These are phyloP conservation scores for Uronychia binucleata DNA, from an alignment of 73 alveolate genomes.

Conservation along the genomic window DNA sequence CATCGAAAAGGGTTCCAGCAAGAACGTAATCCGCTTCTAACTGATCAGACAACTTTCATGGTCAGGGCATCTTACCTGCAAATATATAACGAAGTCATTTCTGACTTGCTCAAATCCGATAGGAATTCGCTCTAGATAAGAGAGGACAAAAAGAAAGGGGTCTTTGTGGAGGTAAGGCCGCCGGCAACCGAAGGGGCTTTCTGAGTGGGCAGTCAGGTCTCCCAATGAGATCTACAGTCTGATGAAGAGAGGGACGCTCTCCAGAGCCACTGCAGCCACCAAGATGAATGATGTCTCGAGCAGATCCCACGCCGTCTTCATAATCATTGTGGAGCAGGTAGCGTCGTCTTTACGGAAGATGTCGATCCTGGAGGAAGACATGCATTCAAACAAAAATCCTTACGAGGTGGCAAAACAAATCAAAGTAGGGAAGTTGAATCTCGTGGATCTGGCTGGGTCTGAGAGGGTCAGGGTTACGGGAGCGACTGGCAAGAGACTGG, in stretches of 20 bases:
- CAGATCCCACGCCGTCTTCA: slow-evolving; percentile 98
- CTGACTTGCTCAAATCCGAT: slow-evolving; percentile 96
- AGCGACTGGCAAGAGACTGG: slow-evolving; percentile 89
- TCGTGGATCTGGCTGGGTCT: slow-evolving; percentile 91
- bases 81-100: slow-evolving; percentile 96
- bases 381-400: background rate
- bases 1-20: slow-evolving; percentile 70
- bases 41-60: slow-evolving; percentile 95
- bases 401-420: slow-evolving; percentile 47
- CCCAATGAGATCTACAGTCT: slow-evolving; percentile 94
- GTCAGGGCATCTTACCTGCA: slow-evolving; percentile 96
- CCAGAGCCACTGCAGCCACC: slow-evolving; percentile 97
- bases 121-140: slow-evolving; percentile 89
- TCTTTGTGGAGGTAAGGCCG: slow-evolving; percentile 98
- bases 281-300: slow-evolving; percentile 97
- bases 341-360: no score
- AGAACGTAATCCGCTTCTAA: no score
- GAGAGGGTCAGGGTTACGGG: slow-evolving; percentile 89
- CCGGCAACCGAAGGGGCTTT: no score
- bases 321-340: slow-evolving; percentile 92
- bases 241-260: slow-evolving; percentile 91
- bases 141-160: slow-evolving; percentile 97
- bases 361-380: slow-evolving; percentile 47
- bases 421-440: slow-evolving; percentile 88
- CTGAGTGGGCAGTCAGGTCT: slow-evolving; percentile 98